A percentile compares a stretch with the other conserved stretches of the same genome.
Conservation (phyloP, 176 grass and related monocot species). For the Poa pratensis region DNA sequence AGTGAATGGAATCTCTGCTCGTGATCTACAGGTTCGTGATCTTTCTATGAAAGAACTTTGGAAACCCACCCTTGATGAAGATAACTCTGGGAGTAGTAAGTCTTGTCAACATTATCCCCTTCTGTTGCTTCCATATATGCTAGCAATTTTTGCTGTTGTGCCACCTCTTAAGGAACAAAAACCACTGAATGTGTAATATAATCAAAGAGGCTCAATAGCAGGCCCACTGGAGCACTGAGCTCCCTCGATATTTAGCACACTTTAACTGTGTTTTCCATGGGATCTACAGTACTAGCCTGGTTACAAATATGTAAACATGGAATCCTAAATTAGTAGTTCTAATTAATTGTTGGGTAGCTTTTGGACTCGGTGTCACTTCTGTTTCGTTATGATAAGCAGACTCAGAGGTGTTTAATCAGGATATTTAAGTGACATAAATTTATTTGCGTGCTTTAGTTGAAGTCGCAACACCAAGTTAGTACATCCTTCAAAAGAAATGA, state of each 20-base stretch:
- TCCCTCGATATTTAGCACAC: constrained; percentile 25
- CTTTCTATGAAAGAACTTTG: constrained; percentile 31
- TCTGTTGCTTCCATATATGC: constrained; percentile 3
- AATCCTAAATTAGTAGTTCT: not conserved
- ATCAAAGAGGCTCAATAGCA: not conserved
- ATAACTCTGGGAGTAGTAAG: constrained; percentile 39
- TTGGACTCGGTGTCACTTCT: not conserved
- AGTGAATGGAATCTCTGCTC: constrained; percentile 11
- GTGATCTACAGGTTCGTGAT: constrained; percentile 39
- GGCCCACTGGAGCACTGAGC: not conserved
- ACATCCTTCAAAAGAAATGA: not conserved
- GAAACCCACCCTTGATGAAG: constrained; percentile 46
- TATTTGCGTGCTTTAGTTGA: constrained; percentile 21
- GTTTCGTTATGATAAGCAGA: not conserved
- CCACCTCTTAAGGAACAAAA: constrained; percentile 25
- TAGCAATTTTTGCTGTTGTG: not conserved
- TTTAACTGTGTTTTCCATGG: not conserved
- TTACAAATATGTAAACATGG: not conserved
- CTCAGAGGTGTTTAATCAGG: not conserved
- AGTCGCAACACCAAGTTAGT: constrained; percentile 19
- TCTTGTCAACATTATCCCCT: not conserved
- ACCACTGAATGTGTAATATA: not conserved
- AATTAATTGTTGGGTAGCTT: not conserved
- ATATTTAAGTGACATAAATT: constrained; percentile 24
- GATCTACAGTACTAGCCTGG: constrained; percentile 29